Conservation (phyloP, 2,329 filamentous ascomycete genomes). For the Fusarium cicatricum region DNA sequence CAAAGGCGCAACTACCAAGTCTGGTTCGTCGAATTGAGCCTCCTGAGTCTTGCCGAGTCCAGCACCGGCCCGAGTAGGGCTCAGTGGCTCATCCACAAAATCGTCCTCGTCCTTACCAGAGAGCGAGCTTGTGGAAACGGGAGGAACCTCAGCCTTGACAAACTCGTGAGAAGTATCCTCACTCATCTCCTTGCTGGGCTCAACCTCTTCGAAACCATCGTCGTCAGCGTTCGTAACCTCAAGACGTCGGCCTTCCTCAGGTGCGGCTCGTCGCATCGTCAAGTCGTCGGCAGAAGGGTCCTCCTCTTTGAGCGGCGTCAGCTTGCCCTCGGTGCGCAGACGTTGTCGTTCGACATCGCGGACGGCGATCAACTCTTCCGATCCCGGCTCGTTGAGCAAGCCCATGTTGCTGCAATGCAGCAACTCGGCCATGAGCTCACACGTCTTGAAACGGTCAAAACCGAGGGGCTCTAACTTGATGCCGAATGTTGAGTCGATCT, state of each 20-base stretch:
- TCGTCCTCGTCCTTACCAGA: conserved; percentile 70
- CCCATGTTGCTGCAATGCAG: conserved; percentile 99
- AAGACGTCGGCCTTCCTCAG: conserved; percentile 72
- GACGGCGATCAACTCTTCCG: conserved; percentile 82
- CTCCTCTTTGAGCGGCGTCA: conserved; percentile 56
- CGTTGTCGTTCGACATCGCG: conserved; percentile 84
- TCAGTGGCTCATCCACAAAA: conserved; percentile 81
- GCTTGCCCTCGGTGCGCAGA: conserved; percentile 78
- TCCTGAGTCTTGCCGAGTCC: conserved; percentile 64
- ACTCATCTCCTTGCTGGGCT: conserved; percentile 71
- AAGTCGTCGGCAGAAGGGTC: conserved; percentile 62
- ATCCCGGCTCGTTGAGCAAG: conserved; percentile 88
- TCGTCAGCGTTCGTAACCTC: conserved; percentile 85
- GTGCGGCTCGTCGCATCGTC: conserved; percentile 63
- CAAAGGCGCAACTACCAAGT: conserved; percentile 64
- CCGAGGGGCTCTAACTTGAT: conserved; percentile 91
- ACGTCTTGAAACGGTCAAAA: conserved; percentile 98
- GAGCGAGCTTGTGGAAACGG: conserved; percentile 42
- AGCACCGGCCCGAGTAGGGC: conserved; percentile 70
- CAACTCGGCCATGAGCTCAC: conserved; percentile 97
- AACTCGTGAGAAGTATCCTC: conserved; percentile 78
- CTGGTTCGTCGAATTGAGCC: conserved; percentile 62
- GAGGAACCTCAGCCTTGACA: conserved; percentile 63
- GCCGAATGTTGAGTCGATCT: conserved; percentile 87
- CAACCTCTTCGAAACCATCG: conserved; percentile 93